These are phyloP conservation scores for Aspergillus luchuensis DNA, from an alignment of 2,329 filamentous ascomycete genomes.

Conservation along the genomic window DNA sequence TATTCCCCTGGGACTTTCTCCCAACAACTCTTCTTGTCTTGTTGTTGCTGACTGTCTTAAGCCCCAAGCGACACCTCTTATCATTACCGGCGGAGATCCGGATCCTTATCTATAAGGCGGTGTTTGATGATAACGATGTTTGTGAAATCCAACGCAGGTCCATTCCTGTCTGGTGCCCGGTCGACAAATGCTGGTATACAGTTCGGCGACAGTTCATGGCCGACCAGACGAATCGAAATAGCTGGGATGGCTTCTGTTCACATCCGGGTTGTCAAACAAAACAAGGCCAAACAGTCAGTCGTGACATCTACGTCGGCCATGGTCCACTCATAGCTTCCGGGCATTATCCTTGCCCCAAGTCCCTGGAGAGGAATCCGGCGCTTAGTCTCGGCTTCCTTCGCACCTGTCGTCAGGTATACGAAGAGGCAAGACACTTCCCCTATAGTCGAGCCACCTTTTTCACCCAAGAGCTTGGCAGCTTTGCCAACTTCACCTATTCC, in stretches of 20 bases:
- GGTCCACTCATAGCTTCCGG: neutral
- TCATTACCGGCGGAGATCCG: conserved; percentile 5
- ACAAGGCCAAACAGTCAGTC: neutral
- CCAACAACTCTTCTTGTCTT: neutral
- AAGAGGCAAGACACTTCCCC: neutral
- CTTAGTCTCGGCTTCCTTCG: conserved; percentile 1
- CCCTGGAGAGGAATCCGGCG: neutral
- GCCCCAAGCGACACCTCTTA: neutral
- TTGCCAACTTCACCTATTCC: conserved; percentile 1
- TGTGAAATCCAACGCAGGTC: neutral
- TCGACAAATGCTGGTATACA: neutral
- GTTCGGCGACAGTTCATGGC: neutral
- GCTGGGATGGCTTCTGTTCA: neutral
- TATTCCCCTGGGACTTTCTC: neutral
- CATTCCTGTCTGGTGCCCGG: neutral
- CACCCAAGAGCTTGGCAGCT: conserved; percentile 2
- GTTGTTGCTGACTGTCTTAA: neutral
- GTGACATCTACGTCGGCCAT: neutral
- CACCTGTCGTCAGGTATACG: conserved; percentile 3
- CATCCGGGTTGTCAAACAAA: neutral
- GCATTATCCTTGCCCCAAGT: conserved; percentile 2
- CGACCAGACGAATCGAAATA: neutral
- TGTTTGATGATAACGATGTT: neutral
- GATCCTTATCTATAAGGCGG: conserved; percentile 1
- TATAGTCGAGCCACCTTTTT: neutral